Conservation (phyloP, 2,329 filamentous ascomycete species). For the Didymella pinodella region DNA sequence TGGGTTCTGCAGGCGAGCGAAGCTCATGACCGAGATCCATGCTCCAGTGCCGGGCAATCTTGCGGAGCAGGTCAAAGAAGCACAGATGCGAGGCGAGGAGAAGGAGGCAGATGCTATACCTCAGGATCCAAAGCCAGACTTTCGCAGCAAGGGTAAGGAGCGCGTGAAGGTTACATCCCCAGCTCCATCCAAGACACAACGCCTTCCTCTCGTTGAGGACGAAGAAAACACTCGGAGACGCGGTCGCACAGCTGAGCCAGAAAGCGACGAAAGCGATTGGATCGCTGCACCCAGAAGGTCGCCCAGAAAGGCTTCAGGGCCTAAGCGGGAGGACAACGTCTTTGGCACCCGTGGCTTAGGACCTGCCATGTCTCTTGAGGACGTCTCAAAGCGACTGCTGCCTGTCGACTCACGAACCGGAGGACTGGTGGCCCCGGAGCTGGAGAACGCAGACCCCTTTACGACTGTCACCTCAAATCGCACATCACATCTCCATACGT, state of each 20-base stretch:
- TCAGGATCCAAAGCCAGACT: conserved; percentile 25
- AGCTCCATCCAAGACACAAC: conserved; percentile 30
- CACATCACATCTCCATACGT: conserved; percentile 22
- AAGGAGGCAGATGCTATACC: conserved; percentile 32
- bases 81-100: conserved; percentile 64
- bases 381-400: conserved; percentile 29
- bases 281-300: conserved; percentile 42
- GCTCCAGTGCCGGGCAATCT: conserved; percentile 61
- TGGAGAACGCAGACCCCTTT: conserved; percentile 35
- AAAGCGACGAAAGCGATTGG: conserved; percentile 49
- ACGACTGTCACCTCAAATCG: conserved; percentile 35
- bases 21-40: conserved; percentile 69
- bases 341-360: conserved; percentile 44
- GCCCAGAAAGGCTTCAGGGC: conserved; percentile 22
- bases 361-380: conserved; percentile 31
- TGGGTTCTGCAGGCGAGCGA: conserved; percentile 64
- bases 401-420: conserved; percentile 13
- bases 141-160: conserved; percentile 38
- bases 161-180: conserved; percentile 29
- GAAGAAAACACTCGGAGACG: conserved; percentile 42
- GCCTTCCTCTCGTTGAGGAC: conserved; percentile 37
- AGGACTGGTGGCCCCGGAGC: conserved; percentile 21
- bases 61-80: conserved; percentile 57
- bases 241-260: conserved; percentile 33
- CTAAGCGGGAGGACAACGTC: conserved; percentile 34